Evolutionary conservation across 1,284 basidiomycete species (phyloP).

Genomic region (Microstroma glucosiphilum): DNA sequence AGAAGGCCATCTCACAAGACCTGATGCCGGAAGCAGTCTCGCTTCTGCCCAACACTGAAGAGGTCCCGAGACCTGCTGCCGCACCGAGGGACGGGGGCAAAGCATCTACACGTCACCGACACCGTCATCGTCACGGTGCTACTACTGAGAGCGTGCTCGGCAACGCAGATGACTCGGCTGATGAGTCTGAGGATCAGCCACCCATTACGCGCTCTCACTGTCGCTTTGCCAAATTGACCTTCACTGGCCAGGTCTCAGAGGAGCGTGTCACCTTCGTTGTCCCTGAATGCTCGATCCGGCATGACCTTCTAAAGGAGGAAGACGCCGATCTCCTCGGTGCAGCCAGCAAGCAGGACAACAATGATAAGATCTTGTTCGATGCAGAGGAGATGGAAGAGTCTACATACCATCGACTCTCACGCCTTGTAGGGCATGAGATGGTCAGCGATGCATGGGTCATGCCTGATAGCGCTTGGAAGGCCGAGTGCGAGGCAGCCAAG

Average conservation of each 20-base stretch:
- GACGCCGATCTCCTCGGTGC: not conserved
- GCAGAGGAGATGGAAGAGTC: not conserved
- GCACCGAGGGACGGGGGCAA: too few relatives aligned
- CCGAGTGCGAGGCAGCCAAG: not conserved
- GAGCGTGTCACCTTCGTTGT: constrained; percentile 1
- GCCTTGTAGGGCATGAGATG: constrained; percentile 2
- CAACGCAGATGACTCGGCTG: not conserved
- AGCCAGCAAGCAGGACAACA: not conserved
- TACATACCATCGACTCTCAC: not conserved
- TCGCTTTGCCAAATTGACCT: not conserved
- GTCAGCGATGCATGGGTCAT: not conserved
- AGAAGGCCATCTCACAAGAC: too few relatives aligned
- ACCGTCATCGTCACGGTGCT: too few relatives aligned
- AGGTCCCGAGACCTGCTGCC: too few relatives aligned
- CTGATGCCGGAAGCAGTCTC: too few relatives aligned
- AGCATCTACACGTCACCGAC: too few relatives aligned
- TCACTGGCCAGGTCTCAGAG: not conserved
- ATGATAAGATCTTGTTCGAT: not conserved
- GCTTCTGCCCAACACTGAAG: too few relatives aligned
- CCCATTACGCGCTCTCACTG: constrained; percentile 7
- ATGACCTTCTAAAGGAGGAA: not conserved
- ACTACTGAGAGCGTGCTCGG: too few relatives aligned
- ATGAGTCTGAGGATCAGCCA: constrained; percentile 2
- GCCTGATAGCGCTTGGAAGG: not conserved
- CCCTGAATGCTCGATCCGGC: not conserved